Evolutionary conservation across 139 green algal genomes (phyloP).

Genomic region (Asterochloris erici): DNA sequence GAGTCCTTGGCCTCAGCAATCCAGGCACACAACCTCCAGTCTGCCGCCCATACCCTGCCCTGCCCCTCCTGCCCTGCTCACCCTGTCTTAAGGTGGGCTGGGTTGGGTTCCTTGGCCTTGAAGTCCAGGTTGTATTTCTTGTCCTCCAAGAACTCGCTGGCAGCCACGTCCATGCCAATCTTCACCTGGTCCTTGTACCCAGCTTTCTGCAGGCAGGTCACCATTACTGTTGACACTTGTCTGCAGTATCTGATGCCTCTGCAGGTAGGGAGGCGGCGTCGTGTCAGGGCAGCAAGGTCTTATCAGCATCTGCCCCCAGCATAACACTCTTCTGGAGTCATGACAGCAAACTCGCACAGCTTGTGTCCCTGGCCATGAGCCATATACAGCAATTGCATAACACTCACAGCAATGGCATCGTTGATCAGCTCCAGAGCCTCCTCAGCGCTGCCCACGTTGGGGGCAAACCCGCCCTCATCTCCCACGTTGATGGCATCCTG

Average conservation of each 20-base stretch:
- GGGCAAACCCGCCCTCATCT: conserved; percentile 98
- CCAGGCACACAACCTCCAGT: not conserved
- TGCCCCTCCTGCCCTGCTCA: conserved; percentile 10
- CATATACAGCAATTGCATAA: no score
- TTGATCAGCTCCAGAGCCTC: conserved; percentile 93
- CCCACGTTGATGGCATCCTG: conserved; percentile 97
- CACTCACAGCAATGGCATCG: conserved; percentile 78
- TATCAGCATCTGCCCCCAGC: no score
- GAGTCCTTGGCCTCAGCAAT: conserved; percentile 87
- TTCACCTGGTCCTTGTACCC: conserved; percentile 93
- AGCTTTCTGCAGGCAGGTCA: conserved; percentile 23
- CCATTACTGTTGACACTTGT: not conserved
- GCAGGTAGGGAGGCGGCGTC: no score
- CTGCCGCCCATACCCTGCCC: not conserved
- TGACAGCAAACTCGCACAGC: no score
- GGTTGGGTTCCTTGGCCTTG: conserved; percentile 89
- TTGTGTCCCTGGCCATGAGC: no score
- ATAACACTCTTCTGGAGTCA: not conserved
- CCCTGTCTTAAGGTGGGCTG: conserved; percentile 79
- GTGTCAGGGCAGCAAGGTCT: no score
- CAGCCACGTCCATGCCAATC: conserved; percentile 98
- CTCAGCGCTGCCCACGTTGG: conserved; percentile 92
- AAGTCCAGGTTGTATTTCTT: conserved; percentile 98
- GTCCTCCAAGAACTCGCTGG: conserved; percentile 92
- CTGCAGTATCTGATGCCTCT: not conserved